These are phyloP conservation scores for Trichosporon ovoides DNA, from an alignment of 1,284 basidiomycete genomes.

Conservation along the genomic window DNA sequence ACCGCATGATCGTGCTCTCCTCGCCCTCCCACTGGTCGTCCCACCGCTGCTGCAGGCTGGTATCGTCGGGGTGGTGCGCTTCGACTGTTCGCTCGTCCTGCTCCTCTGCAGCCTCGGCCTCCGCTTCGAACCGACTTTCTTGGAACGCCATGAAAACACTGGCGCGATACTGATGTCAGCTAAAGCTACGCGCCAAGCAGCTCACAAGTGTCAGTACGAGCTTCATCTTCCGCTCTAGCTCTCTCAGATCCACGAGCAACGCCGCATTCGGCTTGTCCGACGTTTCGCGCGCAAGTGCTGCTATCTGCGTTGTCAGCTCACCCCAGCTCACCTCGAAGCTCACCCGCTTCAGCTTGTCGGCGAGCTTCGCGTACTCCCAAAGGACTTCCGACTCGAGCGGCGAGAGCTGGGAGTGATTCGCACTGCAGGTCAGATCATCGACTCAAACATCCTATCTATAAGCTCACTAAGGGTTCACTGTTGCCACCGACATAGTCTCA, in stretches of 20 bases:
- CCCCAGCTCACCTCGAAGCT: constrained; percentile 32
- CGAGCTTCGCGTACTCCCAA: constrained; percentile 72
- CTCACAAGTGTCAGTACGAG: constrained; percentile 79
- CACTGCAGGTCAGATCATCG: constrained; percentile 22
- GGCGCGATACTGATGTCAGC: constrained; percentile 69
- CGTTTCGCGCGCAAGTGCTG: constrained; percentile 42
- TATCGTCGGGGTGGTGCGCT: constrained; percentile 6
- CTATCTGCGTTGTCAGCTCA: constrained; percentile 37
- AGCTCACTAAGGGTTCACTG: constrained; percentile 2
- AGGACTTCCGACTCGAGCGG: constrained; percentile 63
- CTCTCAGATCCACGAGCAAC: constrained; percentile 70
- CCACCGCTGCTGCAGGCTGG: not conserved
- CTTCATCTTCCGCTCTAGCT: constrained; percentile 90
- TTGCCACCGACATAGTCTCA: not conserved
- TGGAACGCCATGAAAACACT: constrained; percentile 92
- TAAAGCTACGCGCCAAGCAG: not conserved
- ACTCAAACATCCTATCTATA: too few relatives aligned
- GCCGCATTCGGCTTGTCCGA: constrained; percentile 64
- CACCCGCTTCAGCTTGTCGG: constrained; percentile 64
- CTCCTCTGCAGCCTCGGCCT: not conserved
- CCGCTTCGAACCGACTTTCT: constrained; percentile 37
- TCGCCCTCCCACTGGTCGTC: constrained; percentile 7
- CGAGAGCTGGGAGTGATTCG: constrained; percentile 57
- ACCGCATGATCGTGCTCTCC: constrained; percentile 8
- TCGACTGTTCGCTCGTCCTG: not conserved